Percentiles rank a stretch among this genome's conserved stretches.
Evolutionary conservation across 352 stramenopile genomes (phyloP).

Genomic region (Ochromonadaceae sp.): DNA sequence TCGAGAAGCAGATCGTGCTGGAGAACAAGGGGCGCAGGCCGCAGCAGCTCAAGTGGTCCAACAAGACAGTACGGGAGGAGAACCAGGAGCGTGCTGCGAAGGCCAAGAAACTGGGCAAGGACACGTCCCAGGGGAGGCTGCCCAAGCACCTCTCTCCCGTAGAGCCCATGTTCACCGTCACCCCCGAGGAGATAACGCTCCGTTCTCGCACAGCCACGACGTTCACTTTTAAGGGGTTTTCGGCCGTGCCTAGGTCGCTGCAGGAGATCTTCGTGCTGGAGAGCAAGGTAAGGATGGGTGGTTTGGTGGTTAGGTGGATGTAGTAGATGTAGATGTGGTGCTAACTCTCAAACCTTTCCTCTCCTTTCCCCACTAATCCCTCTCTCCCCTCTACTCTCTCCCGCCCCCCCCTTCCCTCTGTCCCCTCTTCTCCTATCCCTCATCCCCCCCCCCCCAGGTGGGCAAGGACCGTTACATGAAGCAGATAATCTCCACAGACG

Average conservation of each 20-base stretch:
- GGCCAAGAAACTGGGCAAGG: conserved; percentile 31
- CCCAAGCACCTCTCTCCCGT: conserved; percentile 30
- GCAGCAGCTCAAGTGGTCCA: conserved; percentile 70
- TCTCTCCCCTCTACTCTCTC: too few relatives aligned
- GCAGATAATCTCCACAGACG: conserved; percentile 62
- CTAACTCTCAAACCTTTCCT: too few relatives aligned
- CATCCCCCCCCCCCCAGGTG: too few relatives aligned
- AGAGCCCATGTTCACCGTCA: conserved; percentile 62
- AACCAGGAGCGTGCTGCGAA: conserved; percentile 26
- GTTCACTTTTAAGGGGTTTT: conserved; percentile 74
- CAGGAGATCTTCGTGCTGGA: conserved; percentile 70
- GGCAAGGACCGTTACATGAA: conserved; percentile 72
- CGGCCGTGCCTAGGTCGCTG: conserved; percentile 40
- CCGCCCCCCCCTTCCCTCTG: too few relatives aligned
- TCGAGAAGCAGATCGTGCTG: conserved; percentile 73
- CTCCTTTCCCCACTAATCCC: too few relatives aligned
- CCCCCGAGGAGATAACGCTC: conserved; percentile 69
- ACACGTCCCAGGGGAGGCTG: conserved; percentile 12
- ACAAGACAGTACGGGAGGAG: conserved; percentile 47
- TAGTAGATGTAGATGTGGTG: too few relatives aligned
- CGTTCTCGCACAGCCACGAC: conserved; percentile 76
- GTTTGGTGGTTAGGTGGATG: too few relatives aligned
- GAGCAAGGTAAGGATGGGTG: too few relatives aligned
- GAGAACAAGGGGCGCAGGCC: conserved; percentile 82
- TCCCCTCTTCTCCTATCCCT: too few relatives aligned